phyloP scores from a whole-genome alignment of 495 filamentous ascomycete species.

The Sporormia fimetaria region DNA sequence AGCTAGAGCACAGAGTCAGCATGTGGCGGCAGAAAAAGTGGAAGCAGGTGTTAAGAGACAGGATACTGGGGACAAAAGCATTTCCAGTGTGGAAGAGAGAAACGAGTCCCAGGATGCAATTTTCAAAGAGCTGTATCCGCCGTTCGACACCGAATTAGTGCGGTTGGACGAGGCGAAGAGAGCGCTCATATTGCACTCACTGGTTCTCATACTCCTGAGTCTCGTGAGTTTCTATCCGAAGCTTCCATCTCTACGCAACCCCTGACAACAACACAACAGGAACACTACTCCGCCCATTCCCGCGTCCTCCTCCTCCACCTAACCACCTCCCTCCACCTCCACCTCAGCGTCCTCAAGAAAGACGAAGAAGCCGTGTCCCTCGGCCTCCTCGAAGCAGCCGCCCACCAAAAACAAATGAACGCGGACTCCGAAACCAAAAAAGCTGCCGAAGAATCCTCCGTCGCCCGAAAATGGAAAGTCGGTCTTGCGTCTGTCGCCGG shows the following conservation, averaged over 20 bases:
- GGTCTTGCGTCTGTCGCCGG: conserved; percentile 70
- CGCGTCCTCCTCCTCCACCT: conserved; percentile 31
- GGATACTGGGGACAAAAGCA: conserved; percentile 10
- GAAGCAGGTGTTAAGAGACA: conserved; percentile 3
- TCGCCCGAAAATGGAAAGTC: conserved; percentile 64
- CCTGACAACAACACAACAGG: too few species aligned
- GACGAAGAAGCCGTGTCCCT: conserved; percentile 45
- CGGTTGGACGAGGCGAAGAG: conserved; percentile 25
- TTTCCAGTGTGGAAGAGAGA: conserved; percentile 17
- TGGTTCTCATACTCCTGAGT: conserved; percentile 32
- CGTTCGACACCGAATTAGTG: conserved; percentile 24
- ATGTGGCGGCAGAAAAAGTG: conserved; percentile 13
- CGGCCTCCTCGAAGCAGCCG: conserved; percentile 59
- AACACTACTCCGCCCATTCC: conserved; percentile 34
- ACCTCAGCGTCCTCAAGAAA: conserved; percentile 25
- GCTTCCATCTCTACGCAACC: too few species aligned
- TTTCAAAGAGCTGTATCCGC: conserved; percentile 29
- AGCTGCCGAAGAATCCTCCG: conserved; percentile 54
- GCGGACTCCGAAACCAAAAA: conserved; percentile 55
- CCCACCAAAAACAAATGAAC: conserved; percentile 46
- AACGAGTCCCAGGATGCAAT: conserved; percentile 22
- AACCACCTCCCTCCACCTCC: conserved; percentile 28
- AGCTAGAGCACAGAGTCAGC: conserved; percentile 23
- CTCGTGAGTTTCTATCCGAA: too few species aligned
- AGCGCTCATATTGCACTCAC: conserved; percentile 30